Base-by-base conservation (phyloP, 2,329 filamentous ascomycete genomes). In the Reticulascus tulasneorum region DNA sequence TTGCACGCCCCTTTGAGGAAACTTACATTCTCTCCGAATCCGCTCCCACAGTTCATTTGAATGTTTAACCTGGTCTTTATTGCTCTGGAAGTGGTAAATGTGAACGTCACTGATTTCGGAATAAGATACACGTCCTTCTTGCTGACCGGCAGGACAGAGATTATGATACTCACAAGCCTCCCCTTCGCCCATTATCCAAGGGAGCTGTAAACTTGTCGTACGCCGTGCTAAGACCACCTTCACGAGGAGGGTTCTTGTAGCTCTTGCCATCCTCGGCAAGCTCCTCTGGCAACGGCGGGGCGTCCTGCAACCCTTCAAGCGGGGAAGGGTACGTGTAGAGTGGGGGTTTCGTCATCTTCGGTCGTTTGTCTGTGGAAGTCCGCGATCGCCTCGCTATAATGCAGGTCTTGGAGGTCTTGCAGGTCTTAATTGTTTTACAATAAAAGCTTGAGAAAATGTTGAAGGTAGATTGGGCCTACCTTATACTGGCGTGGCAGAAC, bases 31-130 rank as follows among this genome's bases (percentile, higher is more conserved):
- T 41, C 81, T 72, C 31, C 88, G 69, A 47, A 94, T 86, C 9
- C 88, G 73, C 53, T 90, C 79, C 75, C 83, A 86, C 0, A 95
- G 69, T 28, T 84, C 80, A 19, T 63, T 70, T 1, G 88, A 88
- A 53, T 83, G 91, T 23, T 75, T 66, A 0, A 60, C 58, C 53
- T 94, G 84, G 6, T 69, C 63, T 1, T 71, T 56, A 42, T 82
- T 82, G 28, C 66, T 71, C 52, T 81, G 77, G 45, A 81, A 77
- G 59, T 88, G 86, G 63, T 95, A 95, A 50, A 95, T 81, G 59
- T 95, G 89, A 12, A 94, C 63, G 55, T 95, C 89, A 47, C 75
- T 80, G 35, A 4, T 11, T 18, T 19, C n/a, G 6, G 20, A 13
- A 38, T 29, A 36, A 17, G 9, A 23, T 9, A 13, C n/a, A 13